Conservation (phyloP, 192 early-diverging fungal species). For the Entomortierella lignicola region DNA sequence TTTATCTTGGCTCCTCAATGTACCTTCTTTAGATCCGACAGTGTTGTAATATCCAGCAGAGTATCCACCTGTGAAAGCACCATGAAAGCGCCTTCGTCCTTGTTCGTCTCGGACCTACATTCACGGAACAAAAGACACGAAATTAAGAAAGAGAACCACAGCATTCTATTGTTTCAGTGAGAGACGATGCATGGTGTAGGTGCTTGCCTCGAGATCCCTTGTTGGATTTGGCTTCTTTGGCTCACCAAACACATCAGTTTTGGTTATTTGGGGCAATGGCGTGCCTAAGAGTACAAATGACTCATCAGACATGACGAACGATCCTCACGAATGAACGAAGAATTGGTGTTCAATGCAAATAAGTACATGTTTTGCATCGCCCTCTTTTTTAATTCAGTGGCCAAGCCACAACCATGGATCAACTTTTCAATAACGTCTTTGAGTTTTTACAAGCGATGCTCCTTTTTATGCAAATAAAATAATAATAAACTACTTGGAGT, state of each 20-base stretch:
- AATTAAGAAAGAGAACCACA: no score
- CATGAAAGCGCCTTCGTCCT: slow-evolving; percentile 86
- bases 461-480: no score
- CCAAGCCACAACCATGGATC: background rate
- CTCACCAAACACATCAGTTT: slow-evolving; percentile 23
- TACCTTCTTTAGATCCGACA: slow-evolving; percentile 96
- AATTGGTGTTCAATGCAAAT: no score
- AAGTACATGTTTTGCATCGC: background rate
- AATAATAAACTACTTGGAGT: slow-evolving; percentile 11
- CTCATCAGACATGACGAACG: slow-evolving; percentile 17
- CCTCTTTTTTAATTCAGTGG: background rate
- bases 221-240: slow-evolving; percentile 21
- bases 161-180: background rate
- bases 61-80: slow-evolving; percentile 95
- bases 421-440: no score
- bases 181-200: background rate
- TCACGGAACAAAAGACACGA: no score
- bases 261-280: slow-evolving; percentile 34
- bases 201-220: slow-evolving; percentile 39
- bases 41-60: slow-evolving; percentile 95
- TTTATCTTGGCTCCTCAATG: background rate
- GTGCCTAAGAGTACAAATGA: slow-evolving; percentile 34
- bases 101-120: slow-evolving; percentile 67
- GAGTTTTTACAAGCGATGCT: no score
- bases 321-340: background rate